A percentile compares a stretch with the other conserved stretches of the same genome.
Evolutionary conservation across 2,329 filamentous ascomycete species (phyloP).

Genomic region (Sporothrix luriei): DNA sequence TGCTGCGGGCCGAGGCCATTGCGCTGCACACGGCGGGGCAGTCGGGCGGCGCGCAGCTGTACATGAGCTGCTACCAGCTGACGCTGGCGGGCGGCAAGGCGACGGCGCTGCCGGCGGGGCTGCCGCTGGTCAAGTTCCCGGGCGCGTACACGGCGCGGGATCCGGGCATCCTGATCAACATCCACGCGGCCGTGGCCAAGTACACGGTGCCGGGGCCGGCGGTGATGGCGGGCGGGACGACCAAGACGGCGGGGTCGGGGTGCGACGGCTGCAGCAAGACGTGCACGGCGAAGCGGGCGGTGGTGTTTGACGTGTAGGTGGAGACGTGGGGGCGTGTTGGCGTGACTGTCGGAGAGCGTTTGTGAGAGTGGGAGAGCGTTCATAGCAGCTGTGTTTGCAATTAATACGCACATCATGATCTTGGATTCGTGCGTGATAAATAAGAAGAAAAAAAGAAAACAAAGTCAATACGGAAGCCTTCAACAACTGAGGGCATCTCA

Average conservation of each 20-base stretch:
- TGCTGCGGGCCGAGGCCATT: slow-evolving; percentile 54
- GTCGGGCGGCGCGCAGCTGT: slow-evolving; percentile 44
- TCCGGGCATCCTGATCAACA: slow-evolving; percentile 53
- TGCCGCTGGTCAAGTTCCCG: slow-evolving; percentile 44
- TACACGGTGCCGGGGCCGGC: slow-evolving; percentile 51
- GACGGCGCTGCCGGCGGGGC: background rate
- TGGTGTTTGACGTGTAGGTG: too few species aligned
- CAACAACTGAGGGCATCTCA: too few species aligned
- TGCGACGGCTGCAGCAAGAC: slow-evolving; percentile 49
- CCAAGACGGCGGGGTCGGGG: slow-evolving; percentile 46
- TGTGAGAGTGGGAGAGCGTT: too few species aligned
- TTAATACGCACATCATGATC: too few species aligned
- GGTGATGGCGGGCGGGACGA: slow-evolving; percentile 47
- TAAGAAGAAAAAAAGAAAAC: too few species aligned
- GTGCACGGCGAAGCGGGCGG: slow-evolving; percentile 40
- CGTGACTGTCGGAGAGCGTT: too few species aligned
- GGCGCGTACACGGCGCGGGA: slow-evolving; percentile 50
- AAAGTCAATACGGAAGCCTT: too few species aligned
- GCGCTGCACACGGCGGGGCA: slow-evolving; percentile 50
- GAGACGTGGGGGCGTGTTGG: too few species aligned
- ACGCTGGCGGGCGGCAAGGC: slow-evolving; percentile 36
- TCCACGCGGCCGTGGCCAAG: slow-evolving; percentile 47
- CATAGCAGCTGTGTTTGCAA: too few species aligned
- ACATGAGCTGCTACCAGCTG: slow-evolving; percentile 48
- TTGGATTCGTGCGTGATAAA: too few species aligned